Base-by-base conservation (phyloP, 2,329 filamentous ascomycete species). In the Sporothrix brasiliensis region DNA sequence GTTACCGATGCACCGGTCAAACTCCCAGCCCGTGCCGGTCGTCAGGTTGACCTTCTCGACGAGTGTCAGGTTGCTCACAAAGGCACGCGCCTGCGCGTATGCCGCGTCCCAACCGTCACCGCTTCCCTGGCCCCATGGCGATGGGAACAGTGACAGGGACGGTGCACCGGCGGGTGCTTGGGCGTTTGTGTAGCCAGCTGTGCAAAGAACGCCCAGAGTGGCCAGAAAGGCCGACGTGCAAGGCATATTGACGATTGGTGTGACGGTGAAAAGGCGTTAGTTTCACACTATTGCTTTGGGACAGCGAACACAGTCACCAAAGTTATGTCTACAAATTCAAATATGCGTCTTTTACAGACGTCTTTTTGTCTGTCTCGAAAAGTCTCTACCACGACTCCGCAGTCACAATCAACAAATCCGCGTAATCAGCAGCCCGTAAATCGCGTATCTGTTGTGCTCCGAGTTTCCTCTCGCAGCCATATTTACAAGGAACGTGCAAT, bases 1-100 rank as follows among this genome's bases (percentile, higher is more conserved):
- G 52, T 77, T 78, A 19, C 80, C 80, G 4, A 79, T 77, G 69
- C 80, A 81, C n/a, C 75, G 68, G 24, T 69, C 70, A 11, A 44
- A 63, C 66, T 72, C 69, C 69, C 69, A 71, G 76, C 90, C 90
- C 63, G 88, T 86, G 74, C 91, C 90, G 6, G 90, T 92, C 4
- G 91, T 92, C 72, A 93, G 78, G 77, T 93, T 92, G 76, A 92
- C 89, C 79, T 93, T 93, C 79, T 93, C 91, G 5, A 87, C 80
- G 67, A 92, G 80, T 2, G 90, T 92, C 76, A 93, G 81, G 74
- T 88, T 83, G 44, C 84, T 84, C 24, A 93, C 89, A 72, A 92
- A 90, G 9, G 84, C 84, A 56, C 85, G 83, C 0, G 91, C 91
- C 76, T 88, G 88, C 14, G 80, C 79, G 76, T 91, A 89, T 14